phyloP scores from a whole-genome alignment of 1,284 basidiomycete species.

The Tilletia horrida region DNA sequence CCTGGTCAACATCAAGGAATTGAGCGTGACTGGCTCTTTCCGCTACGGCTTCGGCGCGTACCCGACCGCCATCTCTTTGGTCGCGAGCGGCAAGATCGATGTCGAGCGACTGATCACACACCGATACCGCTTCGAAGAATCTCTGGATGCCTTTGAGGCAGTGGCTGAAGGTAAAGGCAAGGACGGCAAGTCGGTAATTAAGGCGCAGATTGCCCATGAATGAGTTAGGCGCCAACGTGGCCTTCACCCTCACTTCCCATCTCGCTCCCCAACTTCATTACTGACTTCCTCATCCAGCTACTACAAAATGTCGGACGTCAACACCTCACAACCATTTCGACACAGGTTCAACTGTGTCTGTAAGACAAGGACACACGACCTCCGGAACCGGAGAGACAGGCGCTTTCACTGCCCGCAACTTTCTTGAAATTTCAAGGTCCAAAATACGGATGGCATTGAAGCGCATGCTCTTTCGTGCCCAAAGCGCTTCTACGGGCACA shows the following conservation, averaged over 20 bases:
- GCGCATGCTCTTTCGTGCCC: too few relatives aligned
- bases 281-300: neutral
- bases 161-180: conserved; percentile 68
- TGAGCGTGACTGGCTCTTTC: conserved; percentile 80
- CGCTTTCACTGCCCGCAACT: too few relatives aligned
- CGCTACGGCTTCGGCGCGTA: conserved; percentile 76
- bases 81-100: conserved; percentile 60
- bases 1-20: conserved; percentile 64
- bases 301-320: too few relatives aligned
- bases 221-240: neutral
- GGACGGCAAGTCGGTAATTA: conserved; percentile 60
- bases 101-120: conserved; percentile 64
- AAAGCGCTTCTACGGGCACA: too few relatives aligned
- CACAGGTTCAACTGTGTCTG: too few relatives aligned
- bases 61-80: conserved; percentile 61
- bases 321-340: too few relatives aligned
- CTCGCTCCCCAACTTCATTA: neutral
- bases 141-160: conserved; percentile 61
- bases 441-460: too few relatives aligned
- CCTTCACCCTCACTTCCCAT: neutral
- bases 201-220: conserved; percentile 55
- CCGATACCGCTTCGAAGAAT: conserved; percentile 59
- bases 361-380: too few relatives aligned
- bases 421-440: too few relatives aligned
- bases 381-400: too few relatives aligned